phyloP scores from a whole-genome alignment of 2,329 filamentous ascomycete species.

The Colletotrichum viniferum region DNA sequence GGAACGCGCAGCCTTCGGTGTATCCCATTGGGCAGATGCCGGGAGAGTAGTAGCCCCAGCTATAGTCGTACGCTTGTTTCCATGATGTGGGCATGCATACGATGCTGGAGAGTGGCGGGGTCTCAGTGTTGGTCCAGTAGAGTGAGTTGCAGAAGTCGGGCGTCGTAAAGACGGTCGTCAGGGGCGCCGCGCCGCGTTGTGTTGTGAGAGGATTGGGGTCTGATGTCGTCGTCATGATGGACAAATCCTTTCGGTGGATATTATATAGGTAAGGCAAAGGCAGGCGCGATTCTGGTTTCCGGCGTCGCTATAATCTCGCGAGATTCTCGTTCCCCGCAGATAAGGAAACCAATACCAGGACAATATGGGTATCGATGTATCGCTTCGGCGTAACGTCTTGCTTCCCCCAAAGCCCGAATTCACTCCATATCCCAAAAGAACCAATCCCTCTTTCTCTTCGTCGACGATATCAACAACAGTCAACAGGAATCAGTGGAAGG shows the following conservation, averaged over 20 bases:
- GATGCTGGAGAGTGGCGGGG: constrained; percentile 13
- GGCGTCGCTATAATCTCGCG: background rate
- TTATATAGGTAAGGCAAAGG: background rate
- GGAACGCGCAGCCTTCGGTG: constrained; percentile 16
- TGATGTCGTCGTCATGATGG: constrained; percentile 5
- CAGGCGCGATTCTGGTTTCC: background rate
- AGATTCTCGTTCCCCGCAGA: background rate
- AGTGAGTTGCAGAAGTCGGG: constrained; percentile 7
- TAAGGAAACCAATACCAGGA: background rate
- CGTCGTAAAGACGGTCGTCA: constrained; percentile 20
- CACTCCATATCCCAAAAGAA: background rate
- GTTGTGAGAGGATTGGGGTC: constrained; percentile 6
- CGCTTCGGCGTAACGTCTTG: background rate
- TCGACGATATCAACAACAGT: background rate
- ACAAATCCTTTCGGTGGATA: background rate
- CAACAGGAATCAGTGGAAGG: background rate
- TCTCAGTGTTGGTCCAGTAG: constrained; percentile 15
- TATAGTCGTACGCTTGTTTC: constrained; percentile 15
- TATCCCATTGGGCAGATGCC: constrained; percentile 22
- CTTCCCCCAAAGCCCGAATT: background rate
- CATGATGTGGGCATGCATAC: constrained; percentile 19
- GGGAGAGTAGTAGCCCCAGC: constrained; percentile 22
- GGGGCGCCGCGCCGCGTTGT: constrained; percentile 9
- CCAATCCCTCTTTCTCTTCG: background rate
- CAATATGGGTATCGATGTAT: background rate